Percentiles rank a stretch among this genome's conserved stretches.
phyloP scores from a whole-genome alignment of 2,329 filamentous ascomycete species.

The Calonectria ilicicola region DNA sequence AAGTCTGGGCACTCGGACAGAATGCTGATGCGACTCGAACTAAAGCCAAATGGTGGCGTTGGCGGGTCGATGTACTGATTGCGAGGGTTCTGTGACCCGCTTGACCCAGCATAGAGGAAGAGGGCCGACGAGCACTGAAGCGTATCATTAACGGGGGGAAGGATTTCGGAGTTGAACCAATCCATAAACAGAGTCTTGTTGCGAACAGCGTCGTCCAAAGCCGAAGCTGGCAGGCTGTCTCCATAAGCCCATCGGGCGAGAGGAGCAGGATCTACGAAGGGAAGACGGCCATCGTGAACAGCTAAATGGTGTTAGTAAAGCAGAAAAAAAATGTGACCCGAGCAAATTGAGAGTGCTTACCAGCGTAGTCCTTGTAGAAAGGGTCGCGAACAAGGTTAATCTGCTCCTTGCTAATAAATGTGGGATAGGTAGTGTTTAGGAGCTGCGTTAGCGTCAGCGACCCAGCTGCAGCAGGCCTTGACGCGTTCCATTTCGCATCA shows the following conservation, averaged over 20 bases:
- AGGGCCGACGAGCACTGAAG: background rate
- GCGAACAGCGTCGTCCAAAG: slow-evolving; percentile 53
- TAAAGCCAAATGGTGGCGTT: slow-evolving; percentile 1
- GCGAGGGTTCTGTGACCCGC: background rate
- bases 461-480: background rate
- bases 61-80: slow-evolving; percentile 4
- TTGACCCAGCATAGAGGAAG: background rate
- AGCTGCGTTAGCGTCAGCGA: slow-evolving; percentile 33
- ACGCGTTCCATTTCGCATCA: background rate
- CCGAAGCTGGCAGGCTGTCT: slow-evolving; percentile 42
- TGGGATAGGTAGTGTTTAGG: slow-evolving; percentile 49
- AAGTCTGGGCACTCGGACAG: background rate
- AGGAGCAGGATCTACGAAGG: slow-evolving; percentile 52
- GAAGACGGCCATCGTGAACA: slow-evolving; percentile 47
- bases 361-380: slow-evolving; percentile 54
- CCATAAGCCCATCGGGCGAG: slow-evolving; percentile 51
- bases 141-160: background rate
- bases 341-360: slow-evolving; percentile 11
- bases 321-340: background rate
- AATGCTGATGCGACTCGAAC: background rate
- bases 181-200: slow-evolving; percentile 63
- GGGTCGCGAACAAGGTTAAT: slow-evolving; percentile 50
- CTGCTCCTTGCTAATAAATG: slow-evolving; percentile 53
- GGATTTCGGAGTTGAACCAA: slow-evolving; percentile 53
- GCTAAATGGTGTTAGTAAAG: background rate